Evolutionary conservation across 257 asterid genomes (phyloP).

Genomic region (Verbascum thapsus): DNA sequence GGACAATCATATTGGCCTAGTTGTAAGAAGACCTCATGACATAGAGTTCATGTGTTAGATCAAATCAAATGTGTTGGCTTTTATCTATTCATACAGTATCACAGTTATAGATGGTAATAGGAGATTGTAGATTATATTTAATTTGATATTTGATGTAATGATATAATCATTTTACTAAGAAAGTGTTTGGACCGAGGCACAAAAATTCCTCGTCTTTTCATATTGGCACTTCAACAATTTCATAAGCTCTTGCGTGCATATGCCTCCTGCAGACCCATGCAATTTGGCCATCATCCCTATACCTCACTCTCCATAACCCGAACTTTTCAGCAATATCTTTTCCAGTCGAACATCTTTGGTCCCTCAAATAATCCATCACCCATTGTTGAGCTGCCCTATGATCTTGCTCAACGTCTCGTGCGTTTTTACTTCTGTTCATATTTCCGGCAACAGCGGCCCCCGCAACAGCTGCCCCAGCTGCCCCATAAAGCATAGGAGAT

Average conservation of each 20-base stretch:
- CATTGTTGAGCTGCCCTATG: conserved; percentile 75
- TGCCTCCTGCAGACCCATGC: conserved; percentile 93
- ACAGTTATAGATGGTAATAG: too few relatives aligned
- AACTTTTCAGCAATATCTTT: conserved; percentile 80
- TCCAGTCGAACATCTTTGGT: conserved; percentile 63
- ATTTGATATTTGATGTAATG: too few relatives aligned
- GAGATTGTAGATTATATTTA: too few relatives aligned
- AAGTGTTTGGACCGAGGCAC: conserved; percentile 1
- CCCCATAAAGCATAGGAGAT: conserved; percentile 67
- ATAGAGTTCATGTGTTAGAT: too few relatives aligned
- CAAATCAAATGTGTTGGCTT: too few relatives aligned
- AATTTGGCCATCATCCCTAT: conserved; percentile 74
- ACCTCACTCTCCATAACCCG: conserved; percentile 74
- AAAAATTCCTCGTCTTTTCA: conserved; percentile 29
- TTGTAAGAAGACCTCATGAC: too few relatives aligned
- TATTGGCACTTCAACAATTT: conserved; percentile 64
- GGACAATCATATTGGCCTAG: too few relatives aligned
- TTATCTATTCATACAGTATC: too few relatives aligned
- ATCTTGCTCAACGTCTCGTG: conserved; percentile 62
- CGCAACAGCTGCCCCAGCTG: conserved; percentile 62
- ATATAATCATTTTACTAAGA: background rate
- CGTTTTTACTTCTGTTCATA: conserved; percentile 43
- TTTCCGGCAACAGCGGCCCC: conserved; percentile 64
- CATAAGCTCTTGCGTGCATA: conserved; percentile 61
- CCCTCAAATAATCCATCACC: conserved; percentile 73